Base-by-base conservation (phyloP, 768 basidiomycete genomes). In the Lyophyllum semitale region DNA sequence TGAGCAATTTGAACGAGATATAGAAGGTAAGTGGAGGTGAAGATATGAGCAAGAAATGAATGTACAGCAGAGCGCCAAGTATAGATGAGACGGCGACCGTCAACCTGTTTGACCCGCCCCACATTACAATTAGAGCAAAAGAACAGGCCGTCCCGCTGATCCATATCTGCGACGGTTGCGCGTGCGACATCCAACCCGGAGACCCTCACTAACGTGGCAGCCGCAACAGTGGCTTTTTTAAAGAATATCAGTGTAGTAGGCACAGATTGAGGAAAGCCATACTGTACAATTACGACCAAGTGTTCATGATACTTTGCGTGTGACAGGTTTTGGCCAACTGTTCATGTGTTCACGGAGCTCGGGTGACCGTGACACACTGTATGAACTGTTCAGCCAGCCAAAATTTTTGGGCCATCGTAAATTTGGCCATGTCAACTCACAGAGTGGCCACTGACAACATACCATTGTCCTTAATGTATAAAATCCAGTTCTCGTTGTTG, bases 51-150 rank as follows among this genome's bases (percentile, higher is more conserved):
- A 15, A 5, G 2, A 38, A n/a, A 38, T 35, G 35, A 45, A 30
- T 56, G 17, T 33, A 62, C 58, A 13, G 58, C 58, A 27, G 53
- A 51, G 9, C 61, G 54, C 61, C 61, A 59, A 7, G 47, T 45
- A 45, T 53, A 53, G 2, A 38, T 52, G 13, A 20, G 32, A 4
- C 23, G 46, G 44, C 9, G 8, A 8, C 13, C 18, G 9, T 13
- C 25, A n/a, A n/a, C n/a, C n/a, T n/a, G n/a, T n/a, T n/a, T n/a
- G n/a, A n/a, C n/a, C n/a, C n/a, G n/a, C 33, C 7, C 12, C 1
- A 15, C 3, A 4, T 4, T n/a, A 29, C 59, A 57, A 2, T 26
- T 26, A 4, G 51, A 47, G 33, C 60, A 62, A 49, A 59, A 51
- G 48, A 56, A 59, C 29, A 40, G 33, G 8, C 18, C 18, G 9